Conservation (phyloP, 164 flowering plant genomes). For the Stephania japonica region DNA sequence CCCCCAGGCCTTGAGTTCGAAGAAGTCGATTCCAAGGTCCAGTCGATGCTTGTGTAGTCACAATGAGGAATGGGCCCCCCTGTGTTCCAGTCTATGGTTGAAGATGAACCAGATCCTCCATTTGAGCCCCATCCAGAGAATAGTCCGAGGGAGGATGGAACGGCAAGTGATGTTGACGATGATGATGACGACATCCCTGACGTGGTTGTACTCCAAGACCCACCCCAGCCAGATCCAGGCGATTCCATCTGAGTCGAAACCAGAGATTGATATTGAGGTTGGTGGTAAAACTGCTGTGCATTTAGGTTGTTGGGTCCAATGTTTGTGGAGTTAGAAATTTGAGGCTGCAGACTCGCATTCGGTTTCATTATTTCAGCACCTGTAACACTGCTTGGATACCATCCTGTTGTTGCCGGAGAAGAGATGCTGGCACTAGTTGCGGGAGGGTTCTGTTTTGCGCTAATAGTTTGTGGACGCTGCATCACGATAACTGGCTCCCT, state of each 20-base stretch:
- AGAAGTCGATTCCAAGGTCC: slow-evolving; percentile 47
- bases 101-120: slow-evolving; percentile 48
- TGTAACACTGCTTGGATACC: slow-evolving; percentile 32
- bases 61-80: slow-evolving; percentile 42
- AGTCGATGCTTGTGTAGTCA: slow-evolving; percentile 69
- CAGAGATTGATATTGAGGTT: slow-evolving; percentile 29
- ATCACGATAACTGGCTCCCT: slow-evolving; percentile 74
- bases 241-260: slow-evolving; percentile 26
- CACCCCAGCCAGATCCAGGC: slow-evolving; percentile 16
- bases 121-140: slow-evolving; percentile 52
- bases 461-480: slow-evolving; percentile 63
- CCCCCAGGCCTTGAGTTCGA: slow-evolving; percentile 28
- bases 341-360: slow-evolving; percentile 22
- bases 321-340: slow-evolving; percentile 20
- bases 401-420: slow-evolving; percentile 37
- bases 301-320: slow-evolving; percentile 18
- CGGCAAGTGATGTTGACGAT: slow-evolving; percentile 21
- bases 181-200: slow-evolving; percentile 25
- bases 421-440: slow-evolving; percentile 31
- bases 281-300: slow-evolving; percentile 40
- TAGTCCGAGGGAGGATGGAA: slow-evolving; percentile 60
- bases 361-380: slow-evolving; percentile 36
- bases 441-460: slow-evolving; percentile 21
- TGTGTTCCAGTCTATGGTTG: slow-evolving; percentile 64
- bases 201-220: slow-evolving; percentile 28